A percentile compares a stretch with the other conserved stretches of the same genome.
Conservation (phyloP, 495 filamentous ascomycete species). For the Margaritispora aquatica region DNA sequence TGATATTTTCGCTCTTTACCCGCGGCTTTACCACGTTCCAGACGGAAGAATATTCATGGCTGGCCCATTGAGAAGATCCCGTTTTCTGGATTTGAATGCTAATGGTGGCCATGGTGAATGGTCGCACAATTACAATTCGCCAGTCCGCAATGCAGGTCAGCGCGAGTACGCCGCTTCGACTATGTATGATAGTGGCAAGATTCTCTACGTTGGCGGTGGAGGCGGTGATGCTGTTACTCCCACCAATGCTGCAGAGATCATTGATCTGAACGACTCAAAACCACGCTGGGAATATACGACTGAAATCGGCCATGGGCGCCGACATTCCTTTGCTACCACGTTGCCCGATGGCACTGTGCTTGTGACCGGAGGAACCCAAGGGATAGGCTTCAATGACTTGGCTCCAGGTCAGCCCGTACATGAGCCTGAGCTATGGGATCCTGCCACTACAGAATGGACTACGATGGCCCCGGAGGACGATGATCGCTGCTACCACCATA, state of each 20-base stretch:
- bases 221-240: conserved; percentile 7
- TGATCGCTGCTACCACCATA: conserved; percentile 17
- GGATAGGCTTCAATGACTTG: conserved; percentile 6
- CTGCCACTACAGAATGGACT: conserved; percentile 9
- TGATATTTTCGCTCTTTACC: conserved; percentile 7
- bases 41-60: conserved; percentile 10
- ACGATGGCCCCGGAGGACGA: conserved; percentile 11
- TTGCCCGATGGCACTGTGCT: conserved; percentile 10
- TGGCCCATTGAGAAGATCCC: conserved; percentile 6
- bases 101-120: background rate
- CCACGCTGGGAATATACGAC: conserved; percentile 10
- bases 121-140: background rate
- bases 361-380: conserved; percentile 8
- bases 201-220: conserved; percentile 18
- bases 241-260: conserved; percentile 14
- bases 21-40: conserved; percentile 5
- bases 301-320: conserved; percentile 1
- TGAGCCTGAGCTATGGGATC: conserved; percentile 16
- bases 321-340: conserved; percentile 7
- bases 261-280: conserved; percentile 15
- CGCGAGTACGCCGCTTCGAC: conserved; percentile 16
- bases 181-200: conserved; percentile 20
- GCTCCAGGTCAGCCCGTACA: background rate
- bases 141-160: conserved; percentile 4
- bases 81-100: conserved; percentile 7